phyloP scores from a whole-genome alignment of 208 protist genomes.

The Leishmania mexicana region DNA sequence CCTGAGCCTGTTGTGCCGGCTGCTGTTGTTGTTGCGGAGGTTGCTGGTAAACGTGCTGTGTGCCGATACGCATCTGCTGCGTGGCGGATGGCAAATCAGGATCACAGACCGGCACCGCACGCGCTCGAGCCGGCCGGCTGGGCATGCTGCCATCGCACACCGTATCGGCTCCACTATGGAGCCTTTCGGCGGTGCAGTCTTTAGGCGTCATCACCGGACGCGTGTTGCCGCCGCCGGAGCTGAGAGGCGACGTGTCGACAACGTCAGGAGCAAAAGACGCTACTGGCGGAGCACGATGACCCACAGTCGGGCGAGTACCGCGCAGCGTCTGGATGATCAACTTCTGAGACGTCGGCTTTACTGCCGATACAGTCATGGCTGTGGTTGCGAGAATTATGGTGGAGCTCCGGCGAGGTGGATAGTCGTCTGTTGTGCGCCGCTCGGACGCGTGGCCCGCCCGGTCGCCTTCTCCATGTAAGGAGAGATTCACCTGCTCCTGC shows the following conservation, averaged over 20 bases:
- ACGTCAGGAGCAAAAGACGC: background rate
- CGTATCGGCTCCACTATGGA: background rate
- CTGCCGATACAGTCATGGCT: background rate
- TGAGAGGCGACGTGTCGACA: background rate
- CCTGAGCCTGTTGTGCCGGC: background rate
- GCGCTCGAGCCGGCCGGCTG: background rate
- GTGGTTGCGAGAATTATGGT: background rate
- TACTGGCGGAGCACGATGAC: background rate
- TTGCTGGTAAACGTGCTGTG: background rate
- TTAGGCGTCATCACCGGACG: background rate
- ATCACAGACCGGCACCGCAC: background rate
- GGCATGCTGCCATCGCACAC: background rate
- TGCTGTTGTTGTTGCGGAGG: slow-evolving; percentile 12
- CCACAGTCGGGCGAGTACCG: background rate
- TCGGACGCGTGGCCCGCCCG: background rate
- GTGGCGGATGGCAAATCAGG: background rate
- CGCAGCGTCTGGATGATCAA: slow-evolving; percentile 5
- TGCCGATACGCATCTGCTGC: background rate
- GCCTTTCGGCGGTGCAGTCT: background rate
- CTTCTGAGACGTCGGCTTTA: slow-evolving; percentile 9
- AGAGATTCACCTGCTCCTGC: background rate
- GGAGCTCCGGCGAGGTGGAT: slow-evolving; percentile 10
- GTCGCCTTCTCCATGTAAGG: background rate
- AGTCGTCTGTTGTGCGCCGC: slow-evolving; percentile 11
- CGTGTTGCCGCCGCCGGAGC: background rate